Base-by-base conservation (phyloP, 495 filamentous ascomycete species). In the Apiosordaria backusii region DNA sequence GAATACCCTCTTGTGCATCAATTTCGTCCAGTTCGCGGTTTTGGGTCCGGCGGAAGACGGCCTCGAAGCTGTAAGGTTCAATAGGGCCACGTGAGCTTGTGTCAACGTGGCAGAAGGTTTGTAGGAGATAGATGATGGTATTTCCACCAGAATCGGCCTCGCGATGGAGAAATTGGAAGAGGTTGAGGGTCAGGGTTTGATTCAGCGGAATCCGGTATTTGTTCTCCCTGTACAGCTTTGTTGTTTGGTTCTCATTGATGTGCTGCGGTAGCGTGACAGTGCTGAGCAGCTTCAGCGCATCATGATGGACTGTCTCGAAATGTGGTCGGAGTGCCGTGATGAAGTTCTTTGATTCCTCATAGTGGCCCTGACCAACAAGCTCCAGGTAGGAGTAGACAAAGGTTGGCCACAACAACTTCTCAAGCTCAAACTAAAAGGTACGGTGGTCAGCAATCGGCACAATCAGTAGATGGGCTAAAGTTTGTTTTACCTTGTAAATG, bases 361-460 rank as follows among this genome's bases (percentile, higher is more conserved):
- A 78, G 68, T 89, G 90, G 66, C 85, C 87, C 13, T 91, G 87
- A n/a, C 79, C 80, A n/a, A 93, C 84, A 57, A 97, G 87, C 68
- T 91, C 85, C 6, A 98, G 77, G 71, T 91, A 97, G 0, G 92
- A 95, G 77, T 99, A 94, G 22, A 97, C 90, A 72, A 97, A 98
- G 0, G 96, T 79, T 1, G 95, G 96, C 91, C 93, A 99, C 25
- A 94, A 80, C 13, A 98, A 80, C 54, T 93, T 90, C 61, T 83
- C 78, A 0, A 99, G 84, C 75, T 98, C 95, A n/a, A 92, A 91
- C 89, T 93, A 68, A 15, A 24, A 15, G 4, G 76, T 29, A 65
- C 60, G 54, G 19, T 6, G n/a, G 13, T 4, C 13, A 25, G 25
- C 4, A 23, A 53, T 50, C 19, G 29, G 54, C 4, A 16, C 9